Conservation (phyloP, 1,284 basidiomycete species). For the Apiotrichum porosum region DNA sequence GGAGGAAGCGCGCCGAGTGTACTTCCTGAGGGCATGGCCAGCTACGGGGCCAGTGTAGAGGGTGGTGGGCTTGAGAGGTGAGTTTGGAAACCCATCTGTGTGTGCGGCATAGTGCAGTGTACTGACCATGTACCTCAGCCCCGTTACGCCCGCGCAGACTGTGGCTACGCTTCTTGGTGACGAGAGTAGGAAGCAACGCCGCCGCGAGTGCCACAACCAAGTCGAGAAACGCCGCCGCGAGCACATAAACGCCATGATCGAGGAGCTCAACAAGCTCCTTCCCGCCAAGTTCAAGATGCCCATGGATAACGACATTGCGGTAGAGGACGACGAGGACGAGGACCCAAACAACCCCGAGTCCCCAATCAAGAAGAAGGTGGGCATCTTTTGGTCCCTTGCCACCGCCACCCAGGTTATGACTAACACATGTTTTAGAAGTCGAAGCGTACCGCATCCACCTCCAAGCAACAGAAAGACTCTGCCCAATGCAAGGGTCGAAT, state of each 20-base stretch:
- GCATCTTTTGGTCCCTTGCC: too few species aligned
- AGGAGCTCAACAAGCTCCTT: slow-evolving; percentile 39
- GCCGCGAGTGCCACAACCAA: slow-evolving; percentile 46
- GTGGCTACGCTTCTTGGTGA: slow-evolving; percentile 20
- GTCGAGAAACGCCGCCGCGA: slow-evolving; percentile 46
- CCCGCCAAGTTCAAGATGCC: slow-evolving; percentile 30
- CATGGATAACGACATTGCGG: slow-evolving; percentile 22
- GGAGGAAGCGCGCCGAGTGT: slow-evolving; percentile 24
- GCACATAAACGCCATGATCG: slow-evolving; percentile 47
- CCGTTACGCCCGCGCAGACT: slow-evolving; percentile 33
- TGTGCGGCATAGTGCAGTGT: too few species aligned
- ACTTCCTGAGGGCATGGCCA: slow-evolving; percentile 19
- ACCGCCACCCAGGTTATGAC: too few species aligned
- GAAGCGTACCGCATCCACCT: slow-evolving; percentile 28
- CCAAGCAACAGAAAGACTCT: slow-evolving; percentile 34
- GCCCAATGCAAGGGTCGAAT: slow-evolving; percentile 44
- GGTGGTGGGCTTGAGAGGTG: slow-evolving; percentile 22
- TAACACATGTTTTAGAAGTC: too few species aligned
- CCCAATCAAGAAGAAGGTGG: slow-evolving; percentile 34
- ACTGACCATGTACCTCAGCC: slow-evolving; percentile 13
- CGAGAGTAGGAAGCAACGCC: slow-evolving; percentile 37
- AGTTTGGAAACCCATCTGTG: neutral
- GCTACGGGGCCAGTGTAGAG: slow-evolving; percentile 24
- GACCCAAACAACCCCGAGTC: slow-evolving; percentile 18
- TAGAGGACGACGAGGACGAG: slow-evolving; percentile 40